Evolutionary conservation across 805 yeast genomes (phyloP).

Genomic region (Jamesozyma jinghongensis): DNA sequence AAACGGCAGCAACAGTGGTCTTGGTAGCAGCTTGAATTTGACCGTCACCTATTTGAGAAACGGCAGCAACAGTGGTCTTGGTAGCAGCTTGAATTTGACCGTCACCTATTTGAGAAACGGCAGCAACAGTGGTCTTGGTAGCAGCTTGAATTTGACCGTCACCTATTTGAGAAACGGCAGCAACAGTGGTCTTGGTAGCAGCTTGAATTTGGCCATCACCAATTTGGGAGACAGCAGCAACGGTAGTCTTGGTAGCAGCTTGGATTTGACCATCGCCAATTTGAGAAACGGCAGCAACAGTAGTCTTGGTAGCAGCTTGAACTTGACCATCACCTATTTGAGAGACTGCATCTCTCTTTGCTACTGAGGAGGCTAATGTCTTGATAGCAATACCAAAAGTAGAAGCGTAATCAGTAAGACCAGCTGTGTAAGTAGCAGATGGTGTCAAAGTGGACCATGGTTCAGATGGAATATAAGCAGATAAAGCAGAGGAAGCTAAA

Average conservation of each 20-base stretch:
- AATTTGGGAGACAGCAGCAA: constrained; percentile 33
- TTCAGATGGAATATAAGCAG: constrained; percentile 23
- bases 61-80: constrained; percentile 21
- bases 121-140: constrained; percentile 23
- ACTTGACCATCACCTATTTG: constrained; percentile 40
- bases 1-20: constrained; percentile 29
- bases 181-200: constrained; percentile 5
- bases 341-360: constrained; percentile 33
- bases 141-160: constrained; percentile 16
- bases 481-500: constrained; percentile 19
- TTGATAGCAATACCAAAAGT: constrained; percentile 37
- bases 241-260: constrained; percentile 7
- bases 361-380: constrained; percentile 33
- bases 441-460: constrained; percentile 38
- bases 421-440: constrained; percentile 30
- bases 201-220: constrained; percentile 24
- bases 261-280: constrained; percentile 27
- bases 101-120: constrained; percentile 39
- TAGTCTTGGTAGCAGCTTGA: constrained; percentile 28
- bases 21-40: constrained; percentile 29
- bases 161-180: constrained; percentile 5
- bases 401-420: constrained; percentile 29
- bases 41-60: constrained; percentile 39
- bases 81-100: constrained; percentile 43
- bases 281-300: constrained; percentile 32